phyloP scores from a whole-genome alignment of 352 stramenopile genomes.

The Phytophthora citricola region DNA sequence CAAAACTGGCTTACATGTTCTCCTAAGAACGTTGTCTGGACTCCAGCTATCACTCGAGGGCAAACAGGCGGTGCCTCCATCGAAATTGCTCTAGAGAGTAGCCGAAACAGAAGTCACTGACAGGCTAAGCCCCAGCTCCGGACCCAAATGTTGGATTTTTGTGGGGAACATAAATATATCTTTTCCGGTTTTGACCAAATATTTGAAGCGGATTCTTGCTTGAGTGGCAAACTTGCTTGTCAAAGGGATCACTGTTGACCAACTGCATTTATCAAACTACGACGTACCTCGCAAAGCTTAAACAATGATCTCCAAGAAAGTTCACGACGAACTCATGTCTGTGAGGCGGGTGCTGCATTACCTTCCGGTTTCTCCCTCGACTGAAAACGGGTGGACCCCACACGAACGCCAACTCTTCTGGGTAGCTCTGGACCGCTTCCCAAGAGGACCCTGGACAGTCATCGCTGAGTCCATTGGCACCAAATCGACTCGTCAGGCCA shows the following conservation, averaged over 20 bases:
- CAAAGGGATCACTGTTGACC: slow-evolving; percentile 5
- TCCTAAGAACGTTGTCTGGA: background rate
- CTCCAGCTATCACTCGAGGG: background rate
- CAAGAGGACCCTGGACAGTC: slow-evolving; percentile 49
- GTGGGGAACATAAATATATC: background rate
- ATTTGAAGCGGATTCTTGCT: slow-evolving; percentile 24
- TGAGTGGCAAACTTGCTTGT: slow-evolving; percentile 17
- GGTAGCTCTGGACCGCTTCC: slow-evolving; percentile 44
- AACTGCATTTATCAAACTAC: slow-evolving; percentile 25
- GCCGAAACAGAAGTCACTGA: too few relatives aligned
- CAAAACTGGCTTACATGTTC: background rate
- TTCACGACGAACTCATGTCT: slow-evolving; percentile 33
- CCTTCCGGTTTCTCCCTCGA: slow-evolving; percentile 26
- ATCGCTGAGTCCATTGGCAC: slow-evolving; percentile 57
- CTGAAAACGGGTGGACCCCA: slow-evolving; percentile 37
- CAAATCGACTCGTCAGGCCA: slow-evolving; percentile 54
- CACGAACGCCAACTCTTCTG: slow-evolving; percentile 47
- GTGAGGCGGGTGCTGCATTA: slow-evolving; percentile 28
- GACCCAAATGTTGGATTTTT: slow-evolving; percentile 35
- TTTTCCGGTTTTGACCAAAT: background rate
- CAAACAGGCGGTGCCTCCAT: too few relatives aligned
- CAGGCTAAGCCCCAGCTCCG: background rate
- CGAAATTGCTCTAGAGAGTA: too few relatives aligned
- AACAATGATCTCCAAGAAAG: slow-evolving; percentile 36
- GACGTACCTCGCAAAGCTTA: background rate